Evolutionary conservation across 2,329 filamentous ascomycete species (phyloP).

Genomic region (Septoria petroselini): DNA sequence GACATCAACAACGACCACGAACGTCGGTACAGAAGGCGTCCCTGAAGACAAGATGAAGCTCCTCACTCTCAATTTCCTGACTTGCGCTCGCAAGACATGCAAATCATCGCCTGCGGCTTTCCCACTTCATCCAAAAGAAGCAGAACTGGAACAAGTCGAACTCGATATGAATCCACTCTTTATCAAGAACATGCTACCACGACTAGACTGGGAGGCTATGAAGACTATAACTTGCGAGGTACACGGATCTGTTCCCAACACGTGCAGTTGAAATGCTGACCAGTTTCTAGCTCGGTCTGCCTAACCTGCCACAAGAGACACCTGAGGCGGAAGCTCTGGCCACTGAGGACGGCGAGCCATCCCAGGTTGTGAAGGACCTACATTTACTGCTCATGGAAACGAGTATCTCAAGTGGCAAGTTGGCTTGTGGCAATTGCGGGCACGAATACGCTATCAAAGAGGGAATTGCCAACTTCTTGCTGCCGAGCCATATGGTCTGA

Average conservation of each 20-base stretch:
- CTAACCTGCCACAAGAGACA: constrained; percentile 57
- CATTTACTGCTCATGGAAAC: constrained; percentile 85
- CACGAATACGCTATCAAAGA: constrained; percentile 95
- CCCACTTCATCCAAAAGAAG: constrained; percentile 87
- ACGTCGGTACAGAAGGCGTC: neutral
- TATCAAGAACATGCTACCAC: constrained; percentile 77
- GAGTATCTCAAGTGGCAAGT: constrained; percentile 79
- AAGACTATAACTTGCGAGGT: constrained; percentile 74
- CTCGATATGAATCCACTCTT: constrained; percentile 77
- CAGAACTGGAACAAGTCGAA: constrained; percentile 81
- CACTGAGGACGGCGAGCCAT: constrained; percentile 63
- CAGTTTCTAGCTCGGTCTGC: constrained; percentile 67
- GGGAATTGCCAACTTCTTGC: constrained; percentile 91
- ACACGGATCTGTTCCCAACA: constrained; percentile 17
- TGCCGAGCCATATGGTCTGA: constrained; percentile 85
- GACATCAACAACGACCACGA: neutral
- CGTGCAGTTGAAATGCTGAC: neutral
- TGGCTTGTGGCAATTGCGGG: constrained; percentile 86
- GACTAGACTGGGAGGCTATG: constrained; percentile 84
- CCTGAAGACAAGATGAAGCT: constrained; percentile 71
- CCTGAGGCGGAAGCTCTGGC: constrained; percentile 39
- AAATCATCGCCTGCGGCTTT: constrained; percentile 76
- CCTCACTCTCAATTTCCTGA: constrained; percentile 92
- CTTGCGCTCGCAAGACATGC: constrained; percentile 93
- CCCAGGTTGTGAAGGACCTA: constrained; percentile 67